A percentile compares a stretch with the other conserved stretches of the same genome.
These are phyloP conservation scores for Theileria annulata DNA, from an alignment of 169 alveolate genomes.

Conservation along the genomic window DNA sequence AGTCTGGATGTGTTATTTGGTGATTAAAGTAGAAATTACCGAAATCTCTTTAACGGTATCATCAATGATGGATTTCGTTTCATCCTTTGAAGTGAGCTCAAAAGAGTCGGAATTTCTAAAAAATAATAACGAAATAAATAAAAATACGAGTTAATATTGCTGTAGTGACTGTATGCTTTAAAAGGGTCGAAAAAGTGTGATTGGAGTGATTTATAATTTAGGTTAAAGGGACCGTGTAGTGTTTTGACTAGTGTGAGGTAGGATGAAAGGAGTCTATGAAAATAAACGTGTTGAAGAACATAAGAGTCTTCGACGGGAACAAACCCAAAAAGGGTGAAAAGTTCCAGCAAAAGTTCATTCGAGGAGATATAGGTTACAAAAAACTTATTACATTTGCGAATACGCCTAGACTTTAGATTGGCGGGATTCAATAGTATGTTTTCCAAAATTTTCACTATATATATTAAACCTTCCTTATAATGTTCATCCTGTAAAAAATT, in stretches of 20 bases:
- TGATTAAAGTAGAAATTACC: background rate
- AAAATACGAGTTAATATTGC: constrained; percentile 25
- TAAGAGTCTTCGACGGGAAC: constrained; percentile 19
- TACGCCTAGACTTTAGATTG: constrained; percentile 40
- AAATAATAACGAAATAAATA: background rate
- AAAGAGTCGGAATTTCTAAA: constrained; percentile 5
- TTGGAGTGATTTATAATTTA: constrained; percentile 36
- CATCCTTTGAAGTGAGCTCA: constrained; percentile 23
- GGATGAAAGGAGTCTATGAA: constrained; percentile 32
- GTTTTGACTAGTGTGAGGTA: constrained; percentile 22
- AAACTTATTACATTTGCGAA: constrained; percentile 25
- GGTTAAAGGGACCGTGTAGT: constrained; percentile 20
- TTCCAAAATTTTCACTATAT: constrained; percentile 51
- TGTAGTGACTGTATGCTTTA: constrained; percentile 57
- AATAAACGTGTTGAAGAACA: constrained; percentile 44
- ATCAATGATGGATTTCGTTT: background rate
- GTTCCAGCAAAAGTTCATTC: constrained; percentile 12
- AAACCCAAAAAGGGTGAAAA: constrained; percentile 43
- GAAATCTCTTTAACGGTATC: constrained; percentile 19
- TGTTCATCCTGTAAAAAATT: constrained; percentile 6
- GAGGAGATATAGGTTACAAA: constrained; percentile 24
- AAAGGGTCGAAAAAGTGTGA: constrained; percentile 68
- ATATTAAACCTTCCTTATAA: constrained; percentile 4
- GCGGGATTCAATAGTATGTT: constrained; percentile 52
- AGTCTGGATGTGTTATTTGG: background rate